Evolutionary conservation across 1,284 basidiomycete genomes (phyloP), one percentile per base, ranked within the genome.

Genomic region (Melampsora occidentalis): DNA sequence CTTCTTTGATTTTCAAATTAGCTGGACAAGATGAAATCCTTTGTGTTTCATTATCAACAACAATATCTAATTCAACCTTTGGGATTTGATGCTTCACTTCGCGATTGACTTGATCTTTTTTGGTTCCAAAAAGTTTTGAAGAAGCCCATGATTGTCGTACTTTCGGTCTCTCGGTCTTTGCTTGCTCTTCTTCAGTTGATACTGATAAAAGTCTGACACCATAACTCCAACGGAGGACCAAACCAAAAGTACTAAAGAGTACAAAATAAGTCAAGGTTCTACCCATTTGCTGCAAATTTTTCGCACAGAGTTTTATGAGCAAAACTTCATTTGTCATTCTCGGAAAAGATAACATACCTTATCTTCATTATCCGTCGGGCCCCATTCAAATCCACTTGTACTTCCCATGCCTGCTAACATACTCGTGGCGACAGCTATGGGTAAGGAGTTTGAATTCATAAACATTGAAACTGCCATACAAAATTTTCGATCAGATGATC

Each of bases 351-450:
- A 14, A 59, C 20, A 6, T 31, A 75, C 78, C 49, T 78, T 76
- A 51, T 81, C 80, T 22, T 78, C 78, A n/a, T 78, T 79, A 72
- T 82, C 81, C 64, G 80, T 73, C 2, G 70, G 62, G 4, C 80
- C 81, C 82, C 82, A 82, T 2, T 70, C 57, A 31, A 82, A 77
- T 59, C 67, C 67, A 28, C 61, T 28, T n/a, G 28, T 51, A 14
- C 78, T 79, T 16, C 80, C 67, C 20, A 84, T 81, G 6, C 81
- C 82, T 28, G 80, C 81, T 3, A 85, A 83, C 20, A 85, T 80
- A n/a, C 82, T 83, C 78, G 84, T 84, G 80, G 85, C 83, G 22
- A 85, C 79, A 9, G 84, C 84, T n/a, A 85, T 84, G 0, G 84
- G 84, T 10, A 85, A 79, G 12, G 82, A 82, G 78, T 84, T 84